Evolutionary conservation across 257 asterid genomes (phyloP), one percentile per base, ranked within the genome.

Genomic region (Orobanche coerulescens): DNA sequence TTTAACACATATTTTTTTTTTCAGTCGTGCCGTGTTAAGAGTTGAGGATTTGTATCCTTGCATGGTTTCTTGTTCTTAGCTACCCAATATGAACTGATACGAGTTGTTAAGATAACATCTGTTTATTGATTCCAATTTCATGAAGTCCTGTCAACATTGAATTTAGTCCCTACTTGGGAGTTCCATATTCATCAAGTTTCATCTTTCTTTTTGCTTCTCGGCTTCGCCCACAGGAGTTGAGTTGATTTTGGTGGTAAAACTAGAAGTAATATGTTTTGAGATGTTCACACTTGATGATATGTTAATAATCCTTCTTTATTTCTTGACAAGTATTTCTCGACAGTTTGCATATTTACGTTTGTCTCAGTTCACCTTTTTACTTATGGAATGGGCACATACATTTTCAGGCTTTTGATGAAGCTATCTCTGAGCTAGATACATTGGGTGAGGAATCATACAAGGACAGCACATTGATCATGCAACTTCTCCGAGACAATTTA

Each of bases 381-480:
- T 14, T 51, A 18, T 49, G 14, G 42, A 51, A n/a, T 43, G 25
- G 53, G 24, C 20, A 14, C 34, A 39, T n/a, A n/a, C n/a, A 36
- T 25, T 4, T 23, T 26, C 68, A 78, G 78, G 84, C 84, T 14
- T 75, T 79, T 53, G 84, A 75, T 56, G 84, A 79, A 59, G 84
- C 81, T 14, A 72, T 79, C 24, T 62, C 81, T 16, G 81, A 79
- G 76, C 73, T 79, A 25, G 84, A 79, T 55, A 72, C 84, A 6
- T 57, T 79, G 68, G 81, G 81, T 9, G 84, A 79, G 68, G 84
- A 79, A 64, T 79, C 81, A 33, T 79, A 75, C 77, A 79, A 79
- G 72, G 84, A 79, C 76, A 79, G 79, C 66, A 79, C 84, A 69
- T 69, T 75, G 73, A 75, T 79, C 64, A 79, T 79, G 84, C 84